Conservation (phyloP, 306 rosid species). For the Boehmeria nivea region DNA sequence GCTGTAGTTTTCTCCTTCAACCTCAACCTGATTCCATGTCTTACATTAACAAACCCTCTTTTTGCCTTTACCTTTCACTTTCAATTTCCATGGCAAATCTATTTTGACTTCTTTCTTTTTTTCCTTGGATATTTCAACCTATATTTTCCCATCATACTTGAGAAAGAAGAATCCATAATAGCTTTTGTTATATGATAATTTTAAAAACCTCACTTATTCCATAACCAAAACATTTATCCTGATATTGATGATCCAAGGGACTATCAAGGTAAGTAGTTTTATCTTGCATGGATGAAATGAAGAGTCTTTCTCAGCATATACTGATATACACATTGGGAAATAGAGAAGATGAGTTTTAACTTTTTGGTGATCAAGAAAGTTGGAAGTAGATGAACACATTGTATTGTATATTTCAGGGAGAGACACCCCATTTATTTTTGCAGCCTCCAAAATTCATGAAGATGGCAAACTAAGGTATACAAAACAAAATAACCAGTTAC, state of each 20-base stretch:
- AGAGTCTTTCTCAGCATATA: no score
- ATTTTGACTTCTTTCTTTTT: no score
- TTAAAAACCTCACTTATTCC: not conserved
- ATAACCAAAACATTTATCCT: not conserved
- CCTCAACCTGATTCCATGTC: not conserved
- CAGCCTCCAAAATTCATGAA: slow-evolving; percentile 21
- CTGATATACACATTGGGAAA: no score
- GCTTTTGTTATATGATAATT: not conserved
- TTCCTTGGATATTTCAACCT: no score
- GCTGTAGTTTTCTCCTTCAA: not conserved
- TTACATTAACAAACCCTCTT: no score
- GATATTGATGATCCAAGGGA: not conserved
- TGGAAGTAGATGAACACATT: not conserved
- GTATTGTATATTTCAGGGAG: not conserved
- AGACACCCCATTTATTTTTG: slow-evolving; percentile 1
- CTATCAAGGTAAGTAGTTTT: not conserved
- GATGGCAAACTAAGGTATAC: slow-evolving; percentile 25
- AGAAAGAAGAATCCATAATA: not conserved
- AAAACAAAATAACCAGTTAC: slow-evolving; percentile 16
- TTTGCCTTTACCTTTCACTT: not conserved
- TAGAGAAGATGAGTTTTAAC: no score
- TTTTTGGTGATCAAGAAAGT: not conserved
- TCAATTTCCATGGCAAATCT: not conserved
- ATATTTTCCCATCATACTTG: not conserved
- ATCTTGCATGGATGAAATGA: not conserved